A percentile compares a stretch with the other conserved stretches of the same genome.
These are phyloP conservation scores for Bathelium albidoporum DNA, from an alignment of 495 filamentous ascomycete genomes.

Conservation along the genomic window DNA sequence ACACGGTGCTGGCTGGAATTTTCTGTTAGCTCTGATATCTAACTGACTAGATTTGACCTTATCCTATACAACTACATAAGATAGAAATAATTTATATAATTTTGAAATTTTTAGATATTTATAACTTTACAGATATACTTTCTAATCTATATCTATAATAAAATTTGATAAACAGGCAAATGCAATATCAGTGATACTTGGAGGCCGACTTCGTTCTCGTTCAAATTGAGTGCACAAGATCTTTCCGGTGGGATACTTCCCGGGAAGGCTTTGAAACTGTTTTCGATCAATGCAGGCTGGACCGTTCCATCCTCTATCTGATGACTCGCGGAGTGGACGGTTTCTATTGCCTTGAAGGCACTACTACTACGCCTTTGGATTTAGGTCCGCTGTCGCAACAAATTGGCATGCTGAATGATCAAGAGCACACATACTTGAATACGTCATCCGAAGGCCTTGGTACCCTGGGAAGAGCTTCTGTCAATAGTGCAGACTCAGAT, in stretches of 20 bases:
- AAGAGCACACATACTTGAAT: not conserved
- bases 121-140: no score
- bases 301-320: not conserved
- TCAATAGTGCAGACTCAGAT: not conserved
- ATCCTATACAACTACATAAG: no score
- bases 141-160: no score
- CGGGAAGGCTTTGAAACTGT: not conserved
- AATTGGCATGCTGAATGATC: not conserved
- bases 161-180: no score
- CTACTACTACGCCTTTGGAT: not conserved
- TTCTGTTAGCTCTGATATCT: no score
- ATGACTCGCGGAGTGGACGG: not conserved
- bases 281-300: not conserved
- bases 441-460: no score
- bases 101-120: no score
- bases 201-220: not conserved
- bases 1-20: no score
- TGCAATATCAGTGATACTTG: no score
- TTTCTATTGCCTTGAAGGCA: not conserved
- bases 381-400: not conserved
- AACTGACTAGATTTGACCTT: no score
- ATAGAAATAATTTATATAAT: no score
- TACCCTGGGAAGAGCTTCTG: not conserved
- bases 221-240: not conserved
- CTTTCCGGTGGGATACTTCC: not conserved